Conservation (phyloP, 202 grass and related monocot species). For the Sporobolus alterniflorus region DNA sequence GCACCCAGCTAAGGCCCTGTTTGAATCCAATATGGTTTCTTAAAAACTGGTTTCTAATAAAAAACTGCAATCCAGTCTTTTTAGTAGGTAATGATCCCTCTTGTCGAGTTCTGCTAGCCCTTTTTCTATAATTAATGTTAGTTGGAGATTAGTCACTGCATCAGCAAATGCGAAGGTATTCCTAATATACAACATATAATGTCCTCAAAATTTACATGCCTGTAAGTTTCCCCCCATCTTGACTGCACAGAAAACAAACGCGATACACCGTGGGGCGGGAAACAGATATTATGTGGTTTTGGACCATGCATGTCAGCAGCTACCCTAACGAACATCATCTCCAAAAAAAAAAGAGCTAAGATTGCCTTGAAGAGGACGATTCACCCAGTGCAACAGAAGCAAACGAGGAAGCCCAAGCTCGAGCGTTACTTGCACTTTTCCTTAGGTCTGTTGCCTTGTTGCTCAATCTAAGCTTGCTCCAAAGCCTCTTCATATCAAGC, state of each 20-base stretch:
- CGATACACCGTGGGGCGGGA: slow-evolving; percentile 43
- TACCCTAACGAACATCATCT: slow-evolving; percentile 43
- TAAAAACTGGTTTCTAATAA: no score
- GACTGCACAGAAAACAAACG: slow-evolving; percentile 36
- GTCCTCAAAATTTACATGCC: slow-evolving; percentile 83
- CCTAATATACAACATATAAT: slow-evolving; percentile 68
- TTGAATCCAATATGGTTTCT: no score
- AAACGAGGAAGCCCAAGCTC: slow-evolving; percentile 92
- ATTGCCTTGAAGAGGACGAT: slow-evolving; percentile 62
- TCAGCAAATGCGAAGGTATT: slow-evolving; percentile 31
- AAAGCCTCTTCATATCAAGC: slow-evolving; percentile 79
- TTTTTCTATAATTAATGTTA: no score
- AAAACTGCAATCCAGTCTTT: no score
- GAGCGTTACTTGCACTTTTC: slow-evolving; percentile 83
- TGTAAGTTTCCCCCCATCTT: slow-evolving; percentile 48
- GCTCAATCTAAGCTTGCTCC: slow-evolving; percentile 78
- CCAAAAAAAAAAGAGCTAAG: slow-evolving; percentile 26
- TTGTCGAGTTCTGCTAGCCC: no score
- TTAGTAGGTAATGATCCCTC: no score
- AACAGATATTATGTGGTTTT: slow-evolving; percentile 39
- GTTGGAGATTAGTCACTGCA: slow-evolving; percentile 22
- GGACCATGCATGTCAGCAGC: slow-evolving; percentile 39
- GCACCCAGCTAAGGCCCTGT: no score
- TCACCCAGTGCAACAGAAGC: slow-evolving; percentile 92
- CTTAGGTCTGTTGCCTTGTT: slow-evolving; percentile 74